Evolutionary conservation across 2,329 filamentous ascomycete genomes (phyloP), one percentile per base, ranked within the genome.

Genomic region (Stachybotrys chartarum): DNA sequence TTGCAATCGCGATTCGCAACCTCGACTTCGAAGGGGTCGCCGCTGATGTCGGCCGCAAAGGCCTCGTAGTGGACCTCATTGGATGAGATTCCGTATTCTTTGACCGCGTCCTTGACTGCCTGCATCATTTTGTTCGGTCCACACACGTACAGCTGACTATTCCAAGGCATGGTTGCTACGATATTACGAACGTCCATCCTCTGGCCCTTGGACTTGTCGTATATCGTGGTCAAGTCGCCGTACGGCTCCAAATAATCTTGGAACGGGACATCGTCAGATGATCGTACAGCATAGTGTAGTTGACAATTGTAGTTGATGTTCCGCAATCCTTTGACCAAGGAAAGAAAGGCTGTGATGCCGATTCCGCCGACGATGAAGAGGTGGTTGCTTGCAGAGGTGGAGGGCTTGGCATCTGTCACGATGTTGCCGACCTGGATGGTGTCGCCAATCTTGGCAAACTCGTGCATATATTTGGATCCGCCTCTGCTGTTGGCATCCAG

Each of bases 321-420:
- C 16, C 68, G 64, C 57, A 75, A 75, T 1, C 32, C 53, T 51
- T 78, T 68, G 3, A 82, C 63, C 30, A 83, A 70, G 1, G 72
- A 62, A 8, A 88, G 63, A 59, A 87, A 87, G 0, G 85, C 85
- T 1, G 85, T 88, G 58, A 88, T 79, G 0, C 85, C 85, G 32
- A 88, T 82, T 0, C 85, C 85, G 10, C 81, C 85, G 0, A 77
- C 82, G 32, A 88, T 78, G 61, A 87, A 82, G 45, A 87, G 72
- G 59, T 87, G 84, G 52, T 80, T 74, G 59, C 80, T 82, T 7
- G 80, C 80, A 1, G 75, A 69, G 3, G 56, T 63, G 0, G 70
- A 72, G 2, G 76, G 66, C 1, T 75, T 74, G 30, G 84, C 74
- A 47, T 75, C 79, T 0, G 69, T 64, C 0, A 77, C 81, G 32